Evolutionary conservation across 2,329 filamentous ascomycete genomes (phyloP), one percentile per base, ranked within the genome.

Genomic region (Pyrenochaeta sp.): DNA sequence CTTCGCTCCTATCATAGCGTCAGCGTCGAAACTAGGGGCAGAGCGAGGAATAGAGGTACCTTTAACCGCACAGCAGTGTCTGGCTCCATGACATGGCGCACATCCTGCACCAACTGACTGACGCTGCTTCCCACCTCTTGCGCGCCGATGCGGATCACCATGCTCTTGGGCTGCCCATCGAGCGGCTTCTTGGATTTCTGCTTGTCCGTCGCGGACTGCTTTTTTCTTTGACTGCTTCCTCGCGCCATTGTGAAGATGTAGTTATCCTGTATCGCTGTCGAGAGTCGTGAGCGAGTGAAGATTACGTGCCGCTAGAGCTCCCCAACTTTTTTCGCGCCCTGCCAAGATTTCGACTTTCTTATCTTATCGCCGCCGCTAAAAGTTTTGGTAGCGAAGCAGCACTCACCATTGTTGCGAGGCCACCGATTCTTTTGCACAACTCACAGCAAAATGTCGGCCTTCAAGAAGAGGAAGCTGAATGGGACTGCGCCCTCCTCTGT

Each of bases 121-220:
- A 99, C 86, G 77, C 91, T 96, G 58, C 92, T 88, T 56, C 95
- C 95, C 51, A 99, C 92, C 75, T 97, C 92, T 71, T 93, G 91
- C 69, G 93, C 94, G 70, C 95, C 95, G 72, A 97, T 93, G 68
- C 95, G 91, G 78, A 99, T 97, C 57, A 99, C 94, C 94, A 99
- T 97, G 77, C 91, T 96, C 84, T 97, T 97, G 34, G 95, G 95
- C 50, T 88, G 85, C 64, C 88, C 87, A 52, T 85, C 83, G 58
- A 82, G 84, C 25, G 88, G 85, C 78, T 88, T 87, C 77, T 89
- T 87, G 15, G 67, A 57, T 32, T 64, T 62, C 52, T 70, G 62
- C 67, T 75, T 76, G 61, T 77, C 74, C 43, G 61, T 48, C 4
- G 57, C 66, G 22, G 74, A 75, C 72, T 77, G 74, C 65, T 73